Base-by-base conservation (phyloP, 805 yeast species). In the Groenewaldozyma salmanticensis region DNA sequence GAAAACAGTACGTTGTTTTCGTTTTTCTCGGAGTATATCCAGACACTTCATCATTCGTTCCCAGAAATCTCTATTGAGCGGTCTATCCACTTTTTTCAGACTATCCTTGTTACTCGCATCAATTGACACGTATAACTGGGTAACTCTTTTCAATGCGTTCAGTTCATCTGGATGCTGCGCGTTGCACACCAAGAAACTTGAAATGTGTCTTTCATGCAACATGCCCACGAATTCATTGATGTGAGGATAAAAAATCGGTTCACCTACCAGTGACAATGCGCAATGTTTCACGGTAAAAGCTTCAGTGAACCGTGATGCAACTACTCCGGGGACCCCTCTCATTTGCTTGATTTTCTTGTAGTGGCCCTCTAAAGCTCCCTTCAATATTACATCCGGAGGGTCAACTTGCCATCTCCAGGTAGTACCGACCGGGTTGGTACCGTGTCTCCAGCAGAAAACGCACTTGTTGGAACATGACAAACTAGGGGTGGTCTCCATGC, bases 391-490 rank as follows among this genome's bases (percentile, higher is more conserved):
- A 51, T 84, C 88, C 0, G 96, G 96, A 17, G 81, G 79, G 60
- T 87, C 96, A 11, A 86, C 83, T 54, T 86, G 90, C 96, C 96
- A 87, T 54, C 96, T 69, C 96, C 96, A 87, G 45, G 81, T 80
- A 21, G 94, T 87, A 15, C 95, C 95, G 1, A 88, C 96, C 0
- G 96, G 96, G 55, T 87, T 88, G 2, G 96, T 87, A 37, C 96
- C 96, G 61, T 87, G 96, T 59, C 96, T 74, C 96, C 96, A 87
- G 64, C 96, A 87, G 57, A 87, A 87, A 3, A 88, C 96, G 71
- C 96, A 87, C 59, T 87, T 87, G 58, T 87, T 87, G 4, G 96
- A 85, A 61, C 96, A 87, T 5, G 95, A 90, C 44, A 87, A 67
- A 1, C 94, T 81, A 1, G 96, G 96, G 0, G 96, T 87, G 2